A percentile compares a stretch with the other conserved stretches of the same genome.
These are phyloP conservation scores for Globisporangium mamillatum DNA, from an alignment of 352 stramenopile genomes.

Conservation along the genomic window DNA sequence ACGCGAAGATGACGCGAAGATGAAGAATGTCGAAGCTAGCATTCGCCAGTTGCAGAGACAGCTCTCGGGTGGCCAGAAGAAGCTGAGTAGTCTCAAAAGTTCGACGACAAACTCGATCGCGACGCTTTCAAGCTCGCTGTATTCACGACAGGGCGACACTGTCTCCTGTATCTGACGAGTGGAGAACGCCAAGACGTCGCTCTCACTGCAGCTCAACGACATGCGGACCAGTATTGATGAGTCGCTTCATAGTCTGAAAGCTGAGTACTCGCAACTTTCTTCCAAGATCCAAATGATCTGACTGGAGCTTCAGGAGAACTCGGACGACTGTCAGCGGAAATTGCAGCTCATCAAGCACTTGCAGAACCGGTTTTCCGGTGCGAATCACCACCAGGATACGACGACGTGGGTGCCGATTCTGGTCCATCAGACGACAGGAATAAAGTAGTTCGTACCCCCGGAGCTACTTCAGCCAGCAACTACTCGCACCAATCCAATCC, in stretches of 20 bases:
- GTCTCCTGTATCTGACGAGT: slow-evolving; percentile 22
- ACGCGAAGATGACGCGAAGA: slow-evolving; percentile 16
- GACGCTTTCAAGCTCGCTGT: slow-evolving; percentile 5
- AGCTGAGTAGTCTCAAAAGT: slow-evolving; percentile 26
- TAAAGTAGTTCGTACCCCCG: neutral
- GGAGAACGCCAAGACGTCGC: slow-evolving; percentile 25
- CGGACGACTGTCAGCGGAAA: slow-evolving; percentile 24
- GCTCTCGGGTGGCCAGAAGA: slow-evolving; percentile 18
- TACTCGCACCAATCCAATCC: neutral
- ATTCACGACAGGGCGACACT: slow-evolving; percentile 20
- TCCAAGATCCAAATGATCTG: slow-evolving; percentile 45
- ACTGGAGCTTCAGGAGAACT: slow-evolving; percentile 37
- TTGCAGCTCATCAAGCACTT: slow-evolving; percentile 26
- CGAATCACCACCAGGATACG: neutral
- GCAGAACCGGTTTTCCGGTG: neutral
- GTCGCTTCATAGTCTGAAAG: slow-evolving; percentile 24
- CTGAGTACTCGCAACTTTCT: slow-evolving; percentile 30
- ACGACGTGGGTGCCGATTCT: neutral
- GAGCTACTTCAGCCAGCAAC: neutral
- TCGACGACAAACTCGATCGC: slow-evolving; percentile 13
- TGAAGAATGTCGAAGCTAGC: slow-evolving; percentile 15
- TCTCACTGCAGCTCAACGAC: slow-evolving; percentile 25
- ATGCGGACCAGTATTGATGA: slow-evolving; percentile 19
- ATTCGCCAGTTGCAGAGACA: slow-evolving; percentile 31
- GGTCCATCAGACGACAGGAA: neutral